Percentiles rank a stretch among this genome's conserved stretches.
phyloP scores from a whole-genome alignment of 164 flowering plant genomes.

The Chimonanthus praecox region DNA sequence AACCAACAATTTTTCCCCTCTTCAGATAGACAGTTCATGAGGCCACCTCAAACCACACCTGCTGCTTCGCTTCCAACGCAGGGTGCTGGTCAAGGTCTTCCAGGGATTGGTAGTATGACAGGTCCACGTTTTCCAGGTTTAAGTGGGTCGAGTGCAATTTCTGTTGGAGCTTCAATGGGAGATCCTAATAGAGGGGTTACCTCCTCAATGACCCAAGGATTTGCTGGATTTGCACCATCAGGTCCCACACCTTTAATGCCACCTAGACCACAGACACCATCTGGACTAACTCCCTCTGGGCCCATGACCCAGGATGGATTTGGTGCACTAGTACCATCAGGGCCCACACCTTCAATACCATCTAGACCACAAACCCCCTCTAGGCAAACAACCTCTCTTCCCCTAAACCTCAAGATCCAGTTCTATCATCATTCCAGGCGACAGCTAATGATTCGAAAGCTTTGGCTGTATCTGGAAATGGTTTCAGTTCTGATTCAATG shows the following conservation, averaged over 20 bases:
- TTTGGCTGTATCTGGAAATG: conserved; percentile 55
- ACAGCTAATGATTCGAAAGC: conserved; percentile 45
- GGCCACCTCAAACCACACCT: conserved; percentile 46
- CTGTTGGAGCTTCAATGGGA: conserved; percentile 28
- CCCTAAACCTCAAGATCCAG: conserved; percentile 27
- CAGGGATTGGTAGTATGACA: conserved; percentile 31
- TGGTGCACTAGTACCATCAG: conserved; percentile 1
- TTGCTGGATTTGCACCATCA: conserved; percentile 18
- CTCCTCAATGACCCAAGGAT: conserved; percentile 24
- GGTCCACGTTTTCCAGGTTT: conserved; percentile 31
- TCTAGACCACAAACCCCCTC: conserved; percentile 1
- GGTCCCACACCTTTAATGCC: conserved; percentile 24
- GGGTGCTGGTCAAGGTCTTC: conserved; percentile 28
- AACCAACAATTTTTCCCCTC: conserved; percentile 44
- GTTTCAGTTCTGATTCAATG: conserved; percentile 43
- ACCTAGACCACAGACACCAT: conserved; percentile 20
- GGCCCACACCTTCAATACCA: neutral
- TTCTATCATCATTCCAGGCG: conserved; percentile 30
- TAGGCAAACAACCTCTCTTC: neutral
- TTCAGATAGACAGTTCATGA: conserved; percentile 42
- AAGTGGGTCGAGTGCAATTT: conserved; percentile 32
- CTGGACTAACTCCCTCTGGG: conserved; percentile 23
- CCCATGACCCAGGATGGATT: conserved; percentile 20
- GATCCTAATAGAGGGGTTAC: conserved; percentile 30
- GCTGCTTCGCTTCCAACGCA: conserved; percentile 39